Percentiles rank a stretch among this genome's conserved stretches.
Evolutionary conservation across 163 green algal species (phyloP).

Genomic region (Prototheca wickerhamii): DNA sequence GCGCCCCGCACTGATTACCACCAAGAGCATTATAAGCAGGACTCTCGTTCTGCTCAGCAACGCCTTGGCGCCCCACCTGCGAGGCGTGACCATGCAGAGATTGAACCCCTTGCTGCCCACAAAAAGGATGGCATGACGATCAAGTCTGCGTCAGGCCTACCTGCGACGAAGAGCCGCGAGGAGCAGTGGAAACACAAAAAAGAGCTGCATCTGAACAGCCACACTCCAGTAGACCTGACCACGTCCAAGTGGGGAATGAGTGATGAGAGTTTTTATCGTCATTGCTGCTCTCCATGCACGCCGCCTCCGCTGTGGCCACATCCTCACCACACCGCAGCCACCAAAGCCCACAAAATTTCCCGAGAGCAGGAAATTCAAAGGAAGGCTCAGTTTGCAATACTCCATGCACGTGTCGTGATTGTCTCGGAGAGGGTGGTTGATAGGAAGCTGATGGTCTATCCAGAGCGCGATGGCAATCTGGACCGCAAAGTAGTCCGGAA

Average conservation of each 20-base stretch:
- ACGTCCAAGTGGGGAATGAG: neutral
- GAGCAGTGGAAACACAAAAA: neutral
- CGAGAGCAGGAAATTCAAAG: neutral
- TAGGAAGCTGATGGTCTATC: neutral
- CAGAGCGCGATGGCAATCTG: neutral
- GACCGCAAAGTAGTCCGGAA: neutral
- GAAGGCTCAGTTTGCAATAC: neutral
- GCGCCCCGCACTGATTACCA: neutral
- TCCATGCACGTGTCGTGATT: constrained; percentile 1
- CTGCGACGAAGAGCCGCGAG: neutral
- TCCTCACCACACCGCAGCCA: constrained; percentile 3
- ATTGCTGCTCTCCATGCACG: neutral
- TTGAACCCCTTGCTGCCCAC: neutral
- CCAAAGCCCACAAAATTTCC: neutral
- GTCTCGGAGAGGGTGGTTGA: neutral
- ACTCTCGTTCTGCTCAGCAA: neutral
- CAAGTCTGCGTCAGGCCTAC: neutral
- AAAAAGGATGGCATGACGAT: neutral
- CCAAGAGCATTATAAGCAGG: neutral
- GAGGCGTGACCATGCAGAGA: neutral
- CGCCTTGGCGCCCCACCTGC: neutral
- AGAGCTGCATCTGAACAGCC: neutral
- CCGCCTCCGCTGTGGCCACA: neutral
- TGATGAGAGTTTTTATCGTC: neutral
- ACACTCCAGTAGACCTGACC: constrained; percentile 2